Base-by-base conservation (phyloP, 495 filamentous ascomycete species). In the Penicillium waksmanii region DNA sequence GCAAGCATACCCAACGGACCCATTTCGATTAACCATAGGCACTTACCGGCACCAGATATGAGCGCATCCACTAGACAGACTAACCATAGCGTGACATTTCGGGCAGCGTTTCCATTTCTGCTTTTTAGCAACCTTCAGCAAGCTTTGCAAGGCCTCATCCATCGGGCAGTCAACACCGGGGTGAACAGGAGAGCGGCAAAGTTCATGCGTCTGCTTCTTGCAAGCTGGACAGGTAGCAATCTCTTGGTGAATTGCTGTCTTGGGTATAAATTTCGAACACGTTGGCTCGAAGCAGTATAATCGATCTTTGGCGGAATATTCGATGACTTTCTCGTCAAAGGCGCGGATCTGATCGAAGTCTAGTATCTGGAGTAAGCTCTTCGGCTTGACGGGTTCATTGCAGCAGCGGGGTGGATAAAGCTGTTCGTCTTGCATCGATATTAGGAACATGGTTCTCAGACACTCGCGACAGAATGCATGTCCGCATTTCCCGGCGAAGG, bases 41-140 rank as follows among this genome's bases (percentile, higher is more conserved):
- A 54, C 63, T 53, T 35, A 69, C 64, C 58, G 51, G 33, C 66
- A 66, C 0, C 53, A 62, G 5, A 69, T 69, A 31, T 69, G 66
- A 25, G 66, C 59, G 25, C 64, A 69, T 18, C 66, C 64, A 46
- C 46, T 15, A 2, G 52, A 8, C 2, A 62, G 44, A 43, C 66
- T 56, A 3, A 69, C 58, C 60, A 69, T 63, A 3, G 64, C 54
- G 4, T 50, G 50, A 18, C 64, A 69, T 40, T 62, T 31, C n/a
- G 34, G 56, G 25, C 66, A 69, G 12, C 66, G 51, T 34, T 27
- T 56, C 66, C 66, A 69, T 15, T 56, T 31, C 7, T 62, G 42
- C 1, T 27, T 17, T 5, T 56, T 31, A 9, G 64, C 66, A 2
- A 69, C 33, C 5, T 52, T 35, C 12, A 66, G 33, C 0, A 69